Conservation (phyloP, 2,329 filamentous ascomycete species). For the Penicillium occitanis region DNA sequence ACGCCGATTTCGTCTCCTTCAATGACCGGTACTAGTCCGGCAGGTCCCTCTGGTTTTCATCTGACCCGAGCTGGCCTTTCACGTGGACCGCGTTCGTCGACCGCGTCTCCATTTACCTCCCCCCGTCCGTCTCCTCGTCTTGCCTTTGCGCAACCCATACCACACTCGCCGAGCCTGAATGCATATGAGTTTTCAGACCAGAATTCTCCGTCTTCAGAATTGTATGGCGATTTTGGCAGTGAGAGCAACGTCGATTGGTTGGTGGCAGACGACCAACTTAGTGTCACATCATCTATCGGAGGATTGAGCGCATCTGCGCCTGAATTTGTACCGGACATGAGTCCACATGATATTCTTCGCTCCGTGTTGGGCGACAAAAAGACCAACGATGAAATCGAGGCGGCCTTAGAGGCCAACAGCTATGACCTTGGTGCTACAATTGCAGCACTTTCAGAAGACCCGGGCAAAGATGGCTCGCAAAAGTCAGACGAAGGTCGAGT, state of each 20-base stretch:
- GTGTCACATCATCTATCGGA: constrained; percentile 75
- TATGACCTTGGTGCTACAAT: constrained; percentile 95
- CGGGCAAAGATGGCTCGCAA: constrained; percentile 53
- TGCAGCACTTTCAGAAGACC: constrained; percentile 78
- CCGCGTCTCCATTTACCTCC: constrained; percentile 87
- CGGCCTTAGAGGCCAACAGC: constrained; percentile 81
- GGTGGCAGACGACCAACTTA: constrained; percentile 79
- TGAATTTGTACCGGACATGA: constrained; percentile 88
- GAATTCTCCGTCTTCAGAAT: constrained; percentile 71
- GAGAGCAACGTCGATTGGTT: constrained; percentile 94
- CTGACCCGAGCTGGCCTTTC: constrained; percentile 71
- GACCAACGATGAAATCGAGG: constrained; percentile 91
- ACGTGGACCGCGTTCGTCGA: constrained; percentile 72
- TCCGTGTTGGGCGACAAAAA: constrained; percentile 88
- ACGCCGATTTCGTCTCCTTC: constrained; percentile 85
- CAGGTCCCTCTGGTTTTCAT: constrained; percentile 76
- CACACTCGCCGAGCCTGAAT: constrained; percentile 89
- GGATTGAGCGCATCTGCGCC: constrained; percentile 72
- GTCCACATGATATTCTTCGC: constrained; percentile 93
- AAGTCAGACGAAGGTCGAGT: constrained; percentile 62
- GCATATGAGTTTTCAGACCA: constrained; percentile 92
- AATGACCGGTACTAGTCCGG: constrained; percentile 71
- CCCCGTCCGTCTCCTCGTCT: constrained; percentile 89
- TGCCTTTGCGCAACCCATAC: constrained; percentile 87
- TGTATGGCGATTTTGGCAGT: constrained; percentile 85